Evolutionary conservation across 192 early-diverging fungal species (phyloP).

Genomic region (Podila horticola): DNA sequence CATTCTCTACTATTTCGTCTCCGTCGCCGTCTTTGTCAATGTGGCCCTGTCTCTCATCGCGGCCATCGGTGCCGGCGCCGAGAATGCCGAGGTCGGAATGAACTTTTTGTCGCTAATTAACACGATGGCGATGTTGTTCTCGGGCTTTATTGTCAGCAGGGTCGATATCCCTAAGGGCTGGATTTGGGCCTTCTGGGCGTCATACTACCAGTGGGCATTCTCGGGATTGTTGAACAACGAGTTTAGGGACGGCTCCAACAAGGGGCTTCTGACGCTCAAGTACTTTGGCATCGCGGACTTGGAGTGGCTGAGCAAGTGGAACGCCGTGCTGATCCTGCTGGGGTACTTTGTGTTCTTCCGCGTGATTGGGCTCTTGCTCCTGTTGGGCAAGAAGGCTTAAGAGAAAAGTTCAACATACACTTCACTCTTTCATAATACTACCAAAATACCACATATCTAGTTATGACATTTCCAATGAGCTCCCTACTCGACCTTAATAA

Average conservation of each 20-base stretch:
- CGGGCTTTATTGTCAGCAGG: slow-evolving; percentile 48
- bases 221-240: slow-evolving; percentile 36
- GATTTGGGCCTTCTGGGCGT: slow-evolving; percentile 54
- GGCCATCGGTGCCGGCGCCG: slow-evolving; percentile 71
- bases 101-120: slow-evolving; percentile 82
- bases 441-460: too few species aligned
- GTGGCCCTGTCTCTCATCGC: slow-evolving; percentile 82
- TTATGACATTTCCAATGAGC: too few species aligned
- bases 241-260: slow-evolving; percentile 23
- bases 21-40: slow-evolving; percentile 80
- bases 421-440: too few species aligned
- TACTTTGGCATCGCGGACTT: slow-evolving; percentile 33
- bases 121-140: slow-evolving; percentile 86
- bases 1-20: slow-evolving; percentile 70
- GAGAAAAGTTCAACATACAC: too few species aligned
- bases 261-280: slow-evolving; percentile 15
- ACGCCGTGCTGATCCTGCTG: slow-evolving; percentile 26
- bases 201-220: slow-evolving; percentile 49
- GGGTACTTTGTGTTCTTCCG: slow-evolving; percentile 43
- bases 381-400: slow-evolving; percentile 44
- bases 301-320: slow-evolving; percentile 45
- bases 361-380: slow-evolving; percentile 31
- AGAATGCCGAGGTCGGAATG: slow-evolving; percentile 61
- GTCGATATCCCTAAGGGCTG: slow-evolving; percentile 40
- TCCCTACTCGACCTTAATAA: too few species aligned